Percentiles rank a stretch among this genome's conserved stretches.
These are phyloP conservation scores for Elaeagnus macrophylla DNA, from an alignment of 306 rosid species.

Conservation along the genomic window DNA sequence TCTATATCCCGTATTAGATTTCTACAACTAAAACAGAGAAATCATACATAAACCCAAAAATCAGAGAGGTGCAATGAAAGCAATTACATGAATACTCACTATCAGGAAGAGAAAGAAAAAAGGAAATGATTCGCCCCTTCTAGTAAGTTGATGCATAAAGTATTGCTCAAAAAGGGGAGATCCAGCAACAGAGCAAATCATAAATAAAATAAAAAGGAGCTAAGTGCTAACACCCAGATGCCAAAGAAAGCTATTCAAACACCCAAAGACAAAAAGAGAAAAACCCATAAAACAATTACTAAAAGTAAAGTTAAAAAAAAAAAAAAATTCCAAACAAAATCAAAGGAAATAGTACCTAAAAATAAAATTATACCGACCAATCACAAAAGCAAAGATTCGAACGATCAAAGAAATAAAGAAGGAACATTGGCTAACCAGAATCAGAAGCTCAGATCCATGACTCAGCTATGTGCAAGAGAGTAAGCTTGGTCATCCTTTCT, in stretches of 20 bases:
- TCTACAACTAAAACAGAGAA: not conserved
- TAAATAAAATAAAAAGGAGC: not conserved
- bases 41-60: constrained; percentile 1
- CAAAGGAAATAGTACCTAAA: too few species aligned
- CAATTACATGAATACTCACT: constrained; percentile 12
- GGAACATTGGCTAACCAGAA: constrained; percentile 10
- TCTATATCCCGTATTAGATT: too few species aligned
- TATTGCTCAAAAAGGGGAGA: too few species aligned
- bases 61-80: constrained; percentile 8
- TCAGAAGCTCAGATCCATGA: constrained; percentile 41
- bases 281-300: not conserved
- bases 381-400: constrained; percentile 14
- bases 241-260: constrained; percentile 33
- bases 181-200: constrained; percentile 12
- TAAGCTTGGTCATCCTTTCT: too few species aligned
- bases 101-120: too few species aligned
- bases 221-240: constrained; percentile 12
- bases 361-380: constrained; percentile 19
- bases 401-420: constrained; percentile 30
- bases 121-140: too few species aligned
- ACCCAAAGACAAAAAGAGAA: constrained; percentile 15
- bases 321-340: constrained; percentile 8
- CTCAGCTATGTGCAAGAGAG: too few species aligned
- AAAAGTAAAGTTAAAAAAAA: too few species aligned
- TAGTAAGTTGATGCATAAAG: too few species aligned